A percentile compares a stretch with the other conserved stretches of the same genome.
These are phyloP conservation scores for Fusarium decemcellulare DNA, from an alignment of 2,329 filamentous ascomycete species.

Conservation along the genomic window DNA sequence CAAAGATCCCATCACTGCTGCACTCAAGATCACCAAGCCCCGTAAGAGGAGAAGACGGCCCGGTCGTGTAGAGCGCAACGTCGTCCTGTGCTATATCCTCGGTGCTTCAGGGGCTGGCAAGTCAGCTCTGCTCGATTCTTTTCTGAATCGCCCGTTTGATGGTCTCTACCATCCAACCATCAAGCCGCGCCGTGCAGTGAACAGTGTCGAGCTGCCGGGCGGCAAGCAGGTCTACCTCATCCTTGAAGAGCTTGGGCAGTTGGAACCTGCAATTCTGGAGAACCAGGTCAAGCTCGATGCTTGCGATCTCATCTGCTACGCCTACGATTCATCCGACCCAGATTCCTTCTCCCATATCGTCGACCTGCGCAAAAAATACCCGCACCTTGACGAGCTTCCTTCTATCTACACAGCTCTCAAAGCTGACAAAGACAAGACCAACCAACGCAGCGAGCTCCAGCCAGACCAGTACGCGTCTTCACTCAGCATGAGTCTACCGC, in stretches of 20 bases:
- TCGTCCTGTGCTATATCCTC: slow-evolving; percentile 93
- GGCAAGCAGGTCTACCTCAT: slow-evolving; percentile 98
- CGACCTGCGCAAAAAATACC: slow-evolving; percentile 81
- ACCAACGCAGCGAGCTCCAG: slow-evolving; percentile 91
- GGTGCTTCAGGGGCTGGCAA: slow-evolving; percentile 91
- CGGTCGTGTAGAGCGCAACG: slow-evolving; percentile 91
- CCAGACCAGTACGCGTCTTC: slow-evolving; percentile 91
- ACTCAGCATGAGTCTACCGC: slow-evolving; percentile 89
- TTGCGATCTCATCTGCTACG: slow-evolving; percentile 94
- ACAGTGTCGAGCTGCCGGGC: slow-evolving; percentile 94
- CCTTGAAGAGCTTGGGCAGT: slow-evolving; percentile 92
- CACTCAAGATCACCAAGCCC: slow-evolving; percentile 92
- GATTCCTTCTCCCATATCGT: slow-evolving; percentile 96
- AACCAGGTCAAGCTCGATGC: slow-evolving; percentile 92
- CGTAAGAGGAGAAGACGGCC: slow-evolving; percentile 87
- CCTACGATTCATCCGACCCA: slow-evolving; percentile 96
- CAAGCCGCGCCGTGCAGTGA: slow-evolving; percentile 92
- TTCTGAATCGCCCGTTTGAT: slow-evolving; percentile 90
- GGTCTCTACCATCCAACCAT: slow-evolving; percentile 92
- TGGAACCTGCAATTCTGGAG: slow-evolving; percentile 95
- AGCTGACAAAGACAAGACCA: slow-evolving; percentile 95
- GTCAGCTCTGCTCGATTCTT: slow-evolving; percentile 90
- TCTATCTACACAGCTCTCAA: slow-evolving; percentile 95
- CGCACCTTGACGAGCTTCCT: slow-evolving; percentile 89
- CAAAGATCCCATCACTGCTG: slow-evolving; percentile 84